Evolutionary conservation across 179 eudicot genomes (phyloP).

Genomic region (Silene coronaria): DNA sequence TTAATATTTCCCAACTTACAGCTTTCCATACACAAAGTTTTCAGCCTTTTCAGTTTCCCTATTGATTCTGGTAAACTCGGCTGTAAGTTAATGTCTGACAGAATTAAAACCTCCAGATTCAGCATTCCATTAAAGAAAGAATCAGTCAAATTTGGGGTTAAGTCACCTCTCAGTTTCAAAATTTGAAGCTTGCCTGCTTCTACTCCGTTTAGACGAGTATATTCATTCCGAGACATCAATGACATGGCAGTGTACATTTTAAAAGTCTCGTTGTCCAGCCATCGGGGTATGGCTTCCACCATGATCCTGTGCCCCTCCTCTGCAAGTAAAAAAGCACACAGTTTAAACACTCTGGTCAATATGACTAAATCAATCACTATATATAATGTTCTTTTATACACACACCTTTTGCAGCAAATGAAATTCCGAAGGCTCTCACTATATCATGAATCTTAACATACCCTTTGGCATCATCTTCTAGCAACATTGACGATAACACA

Average conservation of each 20-base stretch:
- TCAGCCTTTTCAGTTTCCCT: not conserved
- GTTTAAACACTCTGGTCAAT: too few relatives aligned
- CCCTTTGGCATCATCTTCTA: not conserved
- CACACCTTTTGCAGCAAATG: not conserved
- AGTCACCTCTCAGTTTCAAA: constrained; percentile 5
- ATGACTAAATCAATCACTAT: not conserved
- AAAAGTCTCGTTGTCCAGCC: constrained; percentile 6
- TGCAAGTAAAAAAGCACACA: not conserved
- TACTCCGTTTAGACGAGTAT: constrained; percentile 6
- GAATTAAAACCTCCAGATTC: constrained; percentile 15
- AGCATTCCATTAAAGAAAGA: constrained; percentile 9
- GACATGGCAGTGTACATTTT: constrained; percentile 14
- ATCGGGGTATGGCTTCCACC: constrained; percentile 16
- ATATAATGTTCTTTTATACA: not conserved
- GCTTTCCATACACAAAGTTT: not conserved
- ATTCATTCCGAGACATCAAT: constrained; percentile 8
- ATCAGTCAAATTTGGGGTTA: not conserved
- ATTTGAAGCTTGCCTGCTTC: not conserved
- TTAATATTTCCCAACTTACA: constrained; percentile 15
- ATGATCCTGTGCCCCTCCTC: constrained; percentile 8
- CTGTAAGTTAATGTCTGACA: not conserved
- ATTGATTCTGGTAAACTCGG: constrained; percentile 11
- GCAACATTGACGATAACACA: constrained; percentile 4
- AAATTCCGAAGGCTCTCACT: not conserved
- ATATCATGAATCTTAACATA: constrained; percentile 7